Base-by-base conservation (phyloP, 202 grass and related monocot genomes). In the Panicum virgatum region DNA sequence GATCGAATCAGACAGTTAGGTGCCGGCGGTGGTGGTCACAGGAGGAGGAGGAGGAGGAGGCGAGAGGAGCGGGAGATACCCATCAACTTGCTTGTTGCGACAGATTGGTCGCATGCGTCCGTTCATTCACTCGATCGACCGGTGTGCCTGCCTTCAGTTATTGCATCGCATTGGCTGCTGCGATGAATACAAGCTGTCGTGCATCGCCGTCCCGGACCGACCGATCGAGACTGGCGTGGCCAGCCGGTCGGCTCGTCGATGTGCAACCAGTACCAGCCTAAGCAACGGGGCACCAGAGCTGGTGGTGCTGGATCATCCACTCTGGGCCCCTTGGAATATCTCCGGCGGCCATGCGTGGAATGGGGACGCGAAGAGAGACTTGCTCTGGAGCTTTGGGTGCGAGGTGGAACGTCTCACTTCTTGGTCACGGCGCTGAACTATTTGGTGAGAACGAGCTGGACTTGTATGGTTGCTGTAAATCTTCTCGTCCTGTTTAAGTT, bases 21-120 rank as follows among this genome's bases (percentile, higher is more conserved):
- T 89, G 72, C 59, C 72, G 78, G 78, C 85, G 78, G 87, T 85
- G 78, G 78, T 89, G 78, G 87, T 85, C 82, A 78, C 72, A 52
- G 40, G 75, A 11, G 20, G n/a, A n/a, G n/a, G n/a, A 43, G 2
- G 12, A 3, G 44, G 14, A 12, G 42, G 75, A 22, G 40, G 13
- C 8, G 40, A 65, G 19, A 36, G 23, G 57, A 59, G 58, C 30
- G 29, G 29, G 29, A 42, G 38, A 43, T 26, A 25, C 27, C 38
- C 47, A 40, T n/a, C n/a, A n/a, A n/a, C n/a, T n/a, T n/a, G 56
- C 59, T 50, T 59, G 45, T 39, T 2, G 42, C 30, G 72, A 72
- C 72, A 50, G 78, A 43, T 82, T 59, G 73, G 72, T 58, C 65
- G 82, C 47, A 30, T 10, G 22, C 25, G 29, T 48, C 9, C 25